Evolutionary conservation across 202 grass and related monocot genomes (phyloP).

Genomic region (Schoenoplectus triqueter): DNA sequence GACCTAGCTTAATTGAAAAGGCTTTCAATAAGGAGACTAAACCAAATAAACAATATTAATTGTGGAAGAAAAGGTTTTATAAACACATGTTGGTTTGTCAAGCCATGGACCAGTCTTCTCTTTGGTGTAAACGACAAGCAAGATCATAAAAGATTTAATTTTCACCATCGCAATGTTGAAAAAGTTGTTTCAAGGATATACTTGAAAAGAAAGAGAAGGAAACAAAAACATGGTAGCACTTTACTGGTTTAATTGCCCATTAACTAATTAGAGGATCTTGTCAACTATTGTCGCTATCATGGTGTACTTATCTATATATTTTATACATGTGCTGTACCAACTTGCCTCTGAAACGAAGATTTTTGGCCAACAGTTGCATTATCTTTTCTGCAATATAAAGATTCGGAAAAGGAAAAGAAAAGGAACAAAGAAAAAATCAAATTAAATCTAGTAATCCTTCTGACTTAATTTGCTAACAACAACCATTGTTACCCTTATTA

Average conservation of each 20-base stretch:
- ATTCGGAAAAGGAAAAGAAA: neutral
- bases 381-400: neutral
- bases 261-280: neutral
- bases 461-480: neutral
- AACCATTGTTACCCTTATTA: neutral
- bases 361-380: neutral
- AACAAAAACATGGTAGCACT: neutral
- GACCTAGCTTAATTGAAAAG: constrained; percentile 46
- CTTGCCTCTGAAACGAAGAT: neutral
- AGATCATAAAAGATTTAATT: constrained; percentile 7
- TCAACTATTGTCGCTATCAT: constrained; percentile 14
- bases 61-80: constrained; percentile 38
- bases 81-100: constrained; percentile 41
- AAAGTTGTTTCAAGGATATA: constrained; percentile 29
- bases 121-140: neutral
- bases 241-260: neutral
- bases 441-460: too few relatives aligned
- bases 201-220: neutral
- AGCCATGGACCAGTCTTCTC: constrained; percentile 36
- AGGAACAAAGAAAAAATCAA: neutral
- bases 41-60: neutral
- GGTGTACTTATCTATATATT: neutral
- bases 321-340: neutral
- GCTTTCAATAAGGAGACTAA: constrained; percentile 25
- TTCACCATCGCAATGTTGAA: constrained; percentile 26